A percentile compares a stretch with the other conserved stretches of the same genome.
phyloP scores from a whole-genome alignment of 176 grass and related monocot species.

The Hordeum vulgare region MorexV3_pseudomolecules_assembly NC_058520.1:526976034-526976533 shows the following conservation, averaged over 20 bases:
- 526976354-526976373: constrained; percentile 24
- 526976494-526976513: neutral
- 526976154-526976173: constrained; percentile 51
- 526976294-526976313: constrained; percentile 43
- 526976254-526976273: constrained; percentile 43
- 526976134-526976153: constrained; percentile 19
- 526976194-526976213: constrained; percentile 45
- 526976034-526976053: constrained; percentile 54
- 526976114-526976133: neutral
- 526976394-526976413: neutral
- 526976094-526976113: constrained; percentile 32
- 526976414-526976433: neutral
- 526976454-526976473: neutral
- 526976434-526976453: neutral
- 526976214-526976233: constrained; percentile 42
- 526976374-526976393: constrained; percentile 37
- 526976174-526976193: constrained; percentile 54
- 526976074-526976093: constrained; percentile 80
- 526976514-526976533: neutral
- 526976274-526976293: constrained; percentile 70
- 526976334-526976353: constrained; percentile 64
- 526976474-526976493: neutral
- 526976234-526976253: constrained; percentile 51
- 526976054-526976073: constrained; percentile 46
- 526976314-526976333: constrained; percentile 45